Evolutionary conservation across 2,329 filamentous ascomycete species (phyloP), one percentile per base, ranked within the genome.

Genomic region (Dactylella cylindrospora): DNA sequence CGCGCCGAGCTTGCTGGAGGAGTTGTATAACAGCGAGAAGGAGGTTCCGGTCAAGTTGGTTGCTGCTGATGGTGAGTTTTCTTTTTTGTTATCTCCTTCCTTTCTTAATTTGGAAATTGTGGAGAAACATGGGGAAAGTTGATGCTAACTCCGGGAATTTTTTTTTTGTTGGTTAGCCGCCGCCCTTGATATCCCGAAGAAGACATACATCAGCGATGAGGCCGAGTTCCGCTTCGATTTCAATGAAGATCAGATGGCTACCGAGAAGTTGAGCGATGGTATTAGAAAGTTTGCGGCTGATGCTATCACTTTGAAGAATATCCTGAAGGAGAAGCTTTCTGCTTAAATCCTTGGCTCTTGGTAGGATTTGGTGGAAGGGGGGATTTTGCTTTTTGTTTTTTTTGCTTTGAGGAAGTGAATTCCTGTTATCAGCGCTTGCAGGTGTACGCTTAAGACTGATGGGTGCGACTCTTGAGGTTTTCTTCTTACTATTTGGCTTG

Each of bases 211-310:
- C 76, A 83, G 85, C 73, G 80, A 93, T 76, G 93, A 98, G 83
- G 71, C 90, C 49, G 72, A 77, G 43, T 98, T 97, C 90, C 90
- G 93, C 75, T 98, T 96, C 80, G 87, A 90, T 78, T 95, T 98
- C 84, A 98, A 98, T 82, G 93, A 98, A 82, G 90, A 98, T 73
- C 86, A 91, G 76, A 98, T 98, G 93, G 93, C 88, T 66, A 89
- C 95, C 68, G 90, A 97, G 85, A 98, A 98, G 86, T 84, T 98
- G 70, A 88, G 90, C 66, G 93, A 98, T 79, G 93, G 93, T 77
- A 98, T 98, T 81, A 94, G 88, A 81, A 96, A 96, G 80, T 98
- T 98, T 73, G 91, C 93, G 60, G 93, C 93, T 70, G 93, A 98
- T 73, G 90, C 93, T 69, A 78, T 90, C 68, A 95, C 89, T 62